phyloP scores from a whole-genome alignment of 345 rosid genomes.

The Microthlaspi erraticum region DNA sequence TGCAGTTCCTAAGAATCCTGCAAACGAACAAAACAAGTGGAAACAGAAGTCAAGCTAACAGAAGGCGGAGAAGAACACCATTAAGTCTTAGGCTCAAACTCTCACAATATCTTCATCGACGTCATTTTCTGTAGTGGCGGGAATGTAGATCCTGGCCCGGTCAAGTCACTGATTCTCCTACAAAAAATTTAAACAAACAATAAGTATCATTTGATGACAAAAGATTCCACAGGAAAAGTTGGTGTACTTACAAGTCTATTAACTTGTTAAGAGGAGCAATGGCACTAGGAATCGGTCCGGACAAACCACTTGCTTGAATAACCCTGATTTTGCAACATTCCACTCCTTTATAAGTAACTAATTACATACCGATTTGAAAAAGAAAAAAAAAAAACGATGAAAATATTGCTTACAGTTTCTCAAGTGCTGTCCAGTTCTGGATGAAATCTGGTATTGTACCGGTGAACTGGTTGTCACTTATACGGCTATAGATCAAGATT shows the following conservation, averaged over 20 bases:
- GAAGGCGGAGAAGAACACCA: constrained; percentile 10
- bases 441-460: constrained; percentile 63
- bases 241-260: constrained; percentile 45
- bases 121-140: constrained; percentile 49
- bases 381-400: no score
- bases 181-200: constrained; percentile 3
- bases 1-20: constrained; percentile 69
- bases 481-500: constrained; percentile 43
- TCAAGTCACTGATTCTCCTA: constrained; percentile 68
- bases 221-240: not conserved
- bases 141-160: constrained; percentile 47
- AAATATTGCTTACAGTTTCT: constrained; percentile 52
- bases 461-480: constrained; percentile 56
- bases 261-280: constrained; percentile 33
- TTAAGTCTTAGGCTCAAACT: constrained; percentile 23
- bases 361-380: no score
- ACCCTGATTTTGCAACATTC: constrained; percentile 34
- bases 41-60: constrained; percentile 8
- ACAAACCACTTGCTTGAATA: constrained; percentile 60
- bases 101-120: constrained; percentile 50
- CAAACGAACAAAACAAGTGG: not conserved
- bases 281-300: constrained; percentile 58
- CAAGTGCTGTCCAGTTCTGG: constrained; percentile 56
- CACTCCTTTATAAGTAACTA: constrained; percentile 9
- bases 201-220: not conserved